Evolutionary conservation across 1,284 basidiomycete genomes (phyloP), one percentile per base, ranked within the genome.

Genomic region (Heterobasidion parviporum): DNA sequence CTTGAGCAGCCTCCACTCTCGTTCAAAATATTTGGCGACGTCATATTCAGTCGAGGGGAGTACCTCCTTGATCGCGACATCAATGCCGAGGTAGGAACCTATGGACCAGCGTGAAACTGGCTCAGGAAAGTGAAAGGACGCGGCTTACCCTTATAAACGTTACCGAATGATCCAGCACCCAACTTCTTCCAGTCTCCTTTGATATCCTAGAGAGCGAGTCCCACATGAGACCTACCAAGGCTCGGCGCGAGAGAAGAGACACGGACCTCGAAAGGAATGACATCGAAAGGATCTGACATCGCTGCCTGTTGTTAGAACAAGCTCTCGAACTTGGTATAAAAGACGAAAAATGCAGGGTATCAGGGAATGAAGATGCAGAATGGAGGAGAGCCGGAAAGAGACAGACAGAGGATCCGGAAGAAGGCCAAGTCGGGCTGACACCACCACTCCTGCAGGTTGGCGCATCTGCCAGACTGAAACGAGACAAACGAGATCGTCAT

Each of bases 1-100:
- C 78, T 93, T 93, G 92, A 98, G 95, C 47, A 98, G 82, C 34
- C 92, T 83, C 89, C 94, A 97, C 78, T 99, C 96, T 38, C 96
- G 83, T 67, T 96, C 93, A 71, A 98, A 97, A 74, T 98, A 98
- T 73, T 99, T 99, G 65, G 89, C 82, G 32, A 98, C 91, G 65
- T 96, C 92, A 70, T 97, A 96, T 62, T 89, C 89, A 14, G 76
- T 90, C 14, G 89, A 93, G 0, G 92, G 91, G 2, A 94, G 77
- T 3, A 97, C 91, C 72, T 96, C 94, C 72, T 98, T 98, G 73
- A 98, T 92, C 41, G 94, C 94, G 33, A 98, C 92, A 63, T 96
- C 92, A 61, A 97, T 91, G 3, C 94, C 95, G 32, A 98, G 83
- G 73, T 98, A 98, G 32, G 76, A 82, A 2, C 90, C 94, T 92